These are phyloP conservation scores for Thinopyrum elongatum DNA, from an alignment of 176 grass and related monocot genomes.

Conservation along the genomic window DNA sequence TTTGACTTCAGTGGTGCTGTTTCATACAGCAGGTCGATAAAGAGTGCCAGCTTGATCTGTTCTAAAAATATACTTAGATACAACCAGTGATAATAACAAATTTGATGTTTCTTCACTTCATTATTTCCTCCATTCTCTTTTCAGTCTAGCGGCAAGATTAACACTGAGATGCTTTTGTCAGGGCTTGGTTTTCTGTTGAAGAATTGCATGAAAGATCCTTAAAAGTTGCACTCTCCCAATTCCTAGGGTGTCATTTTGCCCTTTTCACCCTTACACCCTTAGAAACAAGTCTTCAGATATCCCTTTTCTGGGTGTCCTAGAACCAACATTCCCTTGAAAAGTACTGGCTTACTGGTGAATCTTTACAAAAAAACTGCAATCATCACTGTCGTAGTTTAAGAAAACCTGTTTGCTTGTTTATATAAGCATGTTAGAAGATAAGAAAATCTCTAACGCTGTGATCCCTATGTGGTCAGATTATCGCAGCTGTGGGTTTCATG, in stretches of 20 bases:
- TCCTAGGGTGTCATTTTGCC: neutral
- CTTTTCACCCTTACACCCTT: neutral
- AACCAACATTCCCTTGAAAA: neutral
- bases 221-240: neutral
- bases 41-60: neutral
- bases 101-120: neutral
- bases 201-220: neutral
- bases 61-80: neutral
- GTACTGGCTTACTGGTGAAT: neutral
- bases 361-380: neutral
- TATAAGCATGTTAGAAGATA: neutral
- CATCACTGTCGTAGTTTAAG: neutral
- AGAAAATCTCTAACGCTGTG: neutral
- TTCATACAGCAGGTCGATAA: neutral
- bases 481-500: conserved; percentile 91
- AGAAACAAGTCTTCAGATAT: neutral
- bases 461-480: conserved; percentile 43
- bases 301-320: neutral
- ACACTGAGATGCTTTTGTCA: neutral
- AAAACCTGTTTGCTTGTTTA: neutral
- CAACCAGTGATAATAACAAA: neutral
- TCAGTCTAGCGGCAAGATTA: neutral
- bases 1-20: neutral
- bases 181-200: neutral
- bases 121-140: neutral